Conservation (phyloP, 2,329 filamentous ascomycete genomes). For the Alternaria longipes region DNA sequence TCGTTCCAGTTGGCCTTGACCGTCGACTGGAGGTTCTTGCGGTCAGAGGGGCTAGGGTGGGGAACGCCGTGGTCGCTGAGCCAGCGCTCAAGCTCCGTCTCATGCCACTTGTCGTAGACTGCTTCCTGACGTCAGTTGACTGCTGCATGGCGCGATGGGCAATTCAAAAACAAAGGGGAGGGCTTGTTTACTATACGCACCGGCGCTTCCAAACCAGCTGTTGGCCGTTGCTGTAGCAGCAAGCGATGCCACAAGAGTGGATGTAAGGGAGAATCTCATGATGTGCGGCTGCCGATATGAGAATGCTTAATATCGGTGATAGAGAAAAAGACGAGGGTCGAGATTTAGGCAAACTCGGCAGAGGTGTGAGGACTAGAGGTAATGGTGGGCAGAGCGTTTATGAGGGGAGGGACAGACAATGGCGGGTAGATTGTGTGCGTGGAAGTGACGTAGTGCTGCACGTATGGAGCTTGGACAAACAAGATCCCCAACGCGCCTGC, state of each 20-base stretch:
- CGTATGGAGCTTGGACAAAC: constrained; percentile 32
- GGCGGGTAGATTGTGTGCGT: constrained; percentile 24
- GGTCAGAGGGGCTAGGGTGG: constrained; percentile 88
- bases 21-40: constrained; percentile 92
- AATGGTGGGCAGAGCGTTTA: constrained; percentile 31
- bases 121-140: constrained; percentile 35
- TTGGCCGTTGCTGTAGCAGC: constrained; percentile 77
- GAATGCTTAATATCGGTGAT: constrained; percentile 31
- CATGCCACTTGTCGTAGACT: constrained; percentile 99
- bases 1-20: constrained; percentile 89
- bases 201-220: constrained; percentile 86
- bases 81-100: constrained; percentile 97
- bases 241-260: constrained; percentile 75
- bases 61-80: constrained; percentile 90
- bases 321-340: constrained; percentile 20
- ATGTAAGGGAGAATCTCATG: constrained; percentile 80
- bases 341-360: constrained; percentile 15
- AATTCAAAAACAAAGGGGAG: neutral
- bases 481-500: constrained; percentile 31
- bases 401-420: constrained; percentile 41
- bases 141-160: constrained; percentile 3
- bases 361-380: constrained; percentile 18
- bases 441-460: constrained; percentile 44
- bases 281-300: constrained; percentile 38
- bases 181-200: constrained; percentile 63